phyloP scores from a whole-genome alignment of 2,329 filamentous ascomycete genomes.

The Aspergillus texensis region DNA sequence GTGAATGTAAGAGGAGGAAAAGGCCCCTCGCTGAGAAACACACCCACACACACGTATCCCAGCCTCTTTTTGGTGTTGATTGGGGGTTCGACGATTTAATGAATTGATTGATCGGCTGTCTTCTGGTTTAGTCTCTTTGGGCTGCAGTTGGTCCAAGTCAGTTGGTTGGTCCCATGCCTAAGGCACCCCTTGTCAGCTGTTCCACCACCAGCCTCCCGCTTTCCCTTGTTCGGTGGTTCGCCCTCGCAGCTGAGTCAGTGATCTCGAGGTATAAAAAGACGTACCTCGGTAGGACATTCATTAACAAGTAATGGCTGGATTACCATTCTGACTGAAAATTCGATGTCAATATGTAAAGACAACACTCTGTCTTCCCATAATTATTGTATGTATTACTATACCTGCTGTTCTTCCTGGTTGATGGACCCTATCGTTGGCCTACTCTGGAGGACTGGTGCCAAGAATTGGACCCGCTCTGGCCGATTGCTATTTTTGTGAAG shows the following conservation, averaged over 20 bases:
- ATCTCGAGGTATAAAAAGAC: not conserved
- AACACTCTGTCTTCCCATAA: not conserved
- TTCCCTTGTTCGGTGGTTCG: not conserved
- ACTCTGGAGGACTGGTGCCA: not conserved
- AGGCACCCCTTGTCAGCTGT: conserved; percentile 1
- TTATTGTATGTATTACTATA: not conserved
- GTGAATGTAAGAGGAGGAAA: conserved; percentile 1
- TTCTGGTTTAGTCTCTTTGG: not conserved
- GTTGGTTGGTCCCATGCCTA: not conserved
- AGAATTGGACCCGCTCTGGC: not conserved
- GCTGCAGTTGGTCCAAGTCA: not conserved
- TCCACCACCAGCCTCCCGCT: conserved; percentile 3
- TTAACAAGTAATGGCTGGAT: not conserved
- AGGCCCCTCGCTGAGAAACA: not conserved
- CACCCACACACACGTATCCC: conserved; percentile 1
- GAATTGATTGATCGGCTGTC: not conserved
- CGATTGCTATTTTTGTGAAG: not conserved
- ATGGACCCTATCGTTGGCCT: not conserved
- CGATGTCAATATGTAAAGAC: not conserved
- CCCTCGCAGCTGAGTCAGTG: too few species aligned
- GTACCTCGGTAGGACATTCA: not conserved
- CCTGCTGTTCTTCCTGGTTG: not conserved
- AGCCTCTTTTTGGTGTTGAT: conserved; percentile 4
- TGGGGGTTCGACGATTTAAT: not conserved
- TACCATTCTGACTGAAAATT: not conserved